Percentiles rank a stretch among this genome's conserved stretches.
phyloP scores from a whole-genome alignment of 208 protist genomes.

The Leishmania martiniquensis region DNA sequence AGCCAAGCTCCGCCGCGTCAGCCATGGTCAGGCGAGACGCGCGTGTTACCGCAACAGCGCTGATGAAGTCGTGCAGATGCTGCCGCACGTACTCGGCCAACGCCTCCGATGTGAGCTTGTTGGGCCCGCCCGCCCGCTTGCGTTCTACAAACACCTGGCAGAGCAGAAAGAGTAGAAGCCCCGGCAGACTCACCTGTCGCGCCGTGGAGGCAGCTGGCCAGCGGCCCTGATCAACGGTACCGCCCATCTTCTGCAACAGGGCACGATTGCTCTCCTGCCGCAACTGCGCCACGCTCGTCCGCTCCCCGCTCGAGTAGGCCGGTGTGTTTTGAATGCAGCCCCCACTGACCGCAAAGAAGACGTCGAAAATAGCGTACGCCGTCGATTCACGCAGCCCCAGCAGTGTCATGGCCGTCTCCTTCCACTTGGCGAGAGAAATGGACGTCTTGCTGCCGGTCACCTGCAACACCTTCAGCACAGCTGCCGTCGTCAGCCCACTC shows the following conservation, averaged over 20 bases:
- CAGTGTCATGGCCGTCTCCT: slow-evolving; percentile 66
- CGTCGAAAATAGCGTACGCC: slow-evolving; percentile 87
- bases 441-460: slow-evolving; percentile 68
- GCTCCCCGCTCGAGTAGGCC: slow-evolving; percentile 43
- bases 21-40: slow-evolving; percentile 66
- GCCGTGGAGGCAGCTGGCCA: slow-evolving; percentile 71
- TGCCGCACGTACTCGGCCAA: slow-evolving; percentile 74
- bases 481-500: slow-evolving; percentile 69
- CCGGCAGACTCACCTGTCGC: slow-evolving; percentile 80
- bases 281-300: slow-evolving; percentile 69
- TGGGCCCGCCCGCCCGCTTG: slow-evolving; percentile 37
- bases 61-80: slow-evolving; percentile 89
- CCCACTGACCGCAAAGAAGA: slow-evolving; percentile 83
- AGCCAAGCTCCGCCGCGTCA: slow-evolving; percentile 81
- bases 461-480: slow-evolving; percentile 77
- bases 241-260: slow-evolving; percentile 87
- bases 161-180: slow-evolving; percentile 84
- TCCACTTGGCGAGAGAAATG: slow-evolving; percentile 82
- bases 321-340: slow-evolving; percentile 76
- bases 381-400: slow-evolving; percentile 67
- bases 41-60: slow-evolving; percentile 66
- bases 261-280: slow-evolving; percentile 81
- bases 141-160: slow-evolving; percentile 85
- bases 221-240: slow-evolving; percentile 66
- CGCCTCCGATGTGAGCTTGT: slow-evolving; percentile 48